phyloP scores from a whole-genome alignment of 106 monocot species.

The Dendrobium officinale region DNA sequence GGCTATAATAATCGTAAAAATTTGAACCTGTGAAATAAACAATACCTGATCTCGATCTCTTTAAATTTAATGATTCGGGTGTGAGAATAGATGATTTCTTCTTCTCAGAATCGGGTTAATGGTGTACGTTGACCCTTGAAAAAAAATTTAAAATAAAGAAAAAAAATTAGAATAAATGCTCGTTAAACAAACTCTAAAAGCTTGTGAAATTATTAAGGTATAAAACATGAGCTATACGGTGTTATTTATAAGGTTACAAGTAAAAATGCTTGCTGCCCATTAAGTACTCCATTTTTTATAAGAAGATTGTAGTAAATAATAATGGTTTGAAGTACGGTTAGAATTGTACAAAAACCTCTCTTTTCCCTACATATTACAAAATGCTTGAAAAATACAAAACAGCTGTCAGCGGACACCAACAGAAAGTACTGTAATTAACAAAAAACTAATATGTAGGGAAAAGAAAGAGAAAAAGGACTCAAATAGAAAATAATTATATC shows the following conservation, averaged over 20 bases:
- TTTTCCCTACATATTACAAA: background rate
- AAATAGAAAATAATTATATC: background rate
- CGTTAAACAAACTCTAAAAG: background rate
- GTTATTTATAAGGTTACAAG: background rate
- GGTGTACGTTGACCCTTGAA: conserved; percentile 7
- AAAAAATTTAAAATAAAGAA: background rate
- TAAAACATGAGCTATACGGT: background rate
- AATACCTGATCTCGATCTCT: conserved; percentile 32
- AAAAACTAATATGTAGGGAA: background rate
- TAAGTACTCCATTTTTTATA: background rate
- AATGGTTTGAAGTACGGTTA: background rate
- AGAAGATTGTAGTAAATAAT: background rate
- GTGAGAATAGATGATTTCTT: conserved; percentile 7
- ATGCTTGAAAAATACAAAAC: background rate
- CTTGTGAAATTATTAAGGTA: background rate
- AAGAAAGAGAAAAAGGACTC: background rate
- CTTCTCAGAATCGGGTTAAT: conserved; percentile 4
- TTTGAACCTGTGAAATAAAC: background rate
- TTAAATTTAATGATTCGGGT: conserved; percentile 28
- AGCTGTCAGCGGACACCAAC: background rate
- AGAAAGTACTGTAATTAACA: background rate
- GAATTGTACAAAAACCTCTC: background rate
- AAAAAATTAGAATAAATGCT: background rate
- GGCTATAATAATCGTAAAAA: background rate
- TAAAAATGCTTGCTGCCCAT: background rate